A percentile compares a stretch with the other conserved stretches of the same genome.
Evolutionary conservation across 495 filamentous ascomycete species (phyloP).

Genomic region (Podospora anserina): DNA sequence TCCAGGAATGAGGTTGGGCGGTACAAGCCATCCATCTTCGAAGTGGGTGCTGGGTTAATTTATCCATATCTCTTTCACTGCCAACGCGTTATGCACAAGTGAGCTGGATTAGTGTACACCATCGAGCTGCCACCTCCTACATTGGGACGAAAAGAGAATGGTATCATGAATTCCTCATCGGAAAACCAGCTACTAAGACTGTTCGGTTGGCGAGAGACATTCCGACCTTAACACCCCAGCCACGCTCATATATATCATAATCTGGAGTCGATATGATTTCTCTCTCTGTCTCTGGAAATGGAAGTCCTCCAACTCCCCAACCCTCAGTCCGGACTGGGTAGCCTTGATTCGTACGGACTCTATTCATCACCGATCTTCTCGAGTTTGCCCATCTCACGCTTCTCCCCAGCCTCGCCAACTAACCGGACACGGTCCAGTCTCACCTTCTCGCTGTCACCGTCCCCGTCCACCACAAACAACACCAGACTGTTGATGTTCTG

Average conservation of each 20-base stretch:
- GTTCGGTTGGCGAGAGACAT: neutral
- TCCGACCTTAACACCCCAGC: constrained; percentile 11
- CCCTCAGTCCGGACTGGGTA: neutral
- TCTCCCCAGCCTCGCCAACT: constrained; percentile 90
- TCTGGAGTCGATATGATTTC: constrained; percentile 20
- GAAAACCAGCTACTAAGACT: constrained; percentile 16
- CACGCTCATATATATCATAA: neutral
- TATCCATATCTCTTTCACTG: constrained; percentile 22
- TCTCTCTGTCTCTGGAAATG: constrained; percentile 20
- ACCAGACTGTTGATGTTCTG: constrained; percentile 85
- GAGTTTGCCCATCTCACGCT: constrained; percentile 86
- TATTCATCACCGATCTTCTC: constrained; percentile 88
- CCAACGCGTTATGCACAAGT: constrained; percentile 15
- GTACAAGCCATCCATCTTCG: neutral
- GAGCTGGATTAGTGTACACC: constrained; percentile 6
- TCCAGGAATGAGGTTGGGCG: constrained; percentile 27
- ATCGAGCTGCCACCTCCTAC: constrained; percentile 14
- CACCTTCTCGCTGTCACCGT: constrained; percentile 79
- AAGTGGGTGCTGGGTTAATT: constrained; percentile 15
- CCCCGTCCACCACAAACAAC: constrained; percentile 85
- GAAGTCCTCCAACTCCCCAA: constrained; percentile 13
- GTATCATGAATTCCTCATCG: constrained; percentile 18
- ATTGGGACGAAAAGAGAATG: constrained; percentile 13
- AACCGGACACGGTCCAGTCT: constrained; percentile 81
- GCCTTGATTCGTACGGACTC: constrained; percentile 41